These are phyloP conservation scores for Hydrangea macrophylla DNA, from an alignment of 148 eudicot genomes.

Conservation along the genomic window DNA sequence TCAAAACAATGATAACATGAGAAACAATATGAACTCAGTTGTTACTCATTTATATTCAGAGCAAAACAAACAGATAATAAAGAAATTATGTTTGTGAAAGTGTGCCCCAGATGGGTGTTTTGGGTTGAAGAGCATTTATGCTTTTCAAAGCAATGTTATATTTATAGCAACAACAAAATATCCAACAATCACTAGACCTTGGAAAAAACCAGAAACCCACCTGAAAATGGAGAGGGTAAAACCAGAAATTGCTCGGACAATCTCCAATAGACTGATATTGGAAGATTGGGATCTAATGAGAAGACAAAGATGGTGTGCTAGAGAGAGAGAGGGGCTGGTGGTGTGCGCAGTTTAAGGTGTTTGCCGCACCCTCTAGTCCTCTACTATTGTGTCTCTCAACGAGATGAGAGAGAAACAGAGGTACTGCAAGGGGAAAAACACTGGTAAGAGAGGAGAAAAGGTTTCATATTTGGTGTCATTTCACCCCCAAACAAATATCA, in stretches of 20 bases:
- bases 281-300: conserved; percentile 11
- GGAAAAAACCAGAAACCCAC: neutral
- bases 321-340: neutral
- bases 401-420: neutral
- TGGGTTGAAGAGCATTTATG: neutral
- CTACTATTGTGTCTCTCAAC: neutral
- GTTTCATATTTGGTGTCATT: no score
- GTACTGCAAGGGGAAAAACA: neutral
- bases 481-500: no score
- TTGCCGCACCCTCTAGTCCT: conserved; percentile 9
- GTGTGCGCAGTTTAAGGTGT: conserved; percentile 4
- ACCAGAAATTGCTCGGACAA: neutral
- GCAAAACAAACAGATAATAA: neutral
- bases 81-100: neutral
- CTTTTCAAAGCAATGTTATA: neutral
- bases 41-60: neutral
- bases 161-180: neutral
- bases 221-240: conserved; percentile 4
- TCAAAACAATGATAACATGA: neutral
- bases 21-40: neutral
- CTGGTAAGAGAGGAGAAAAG: neutral
- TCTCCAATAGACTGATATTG: neutral
- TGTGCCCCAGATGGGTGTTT: conserved; percentile 15
- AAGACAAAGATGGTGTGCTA: neutral
- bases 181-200: neutral